Evolutionary conservation across 2,329 filamentous ascomycete species (phyloP).

Genomic region (Macrophomina phaseolina): DNA sequence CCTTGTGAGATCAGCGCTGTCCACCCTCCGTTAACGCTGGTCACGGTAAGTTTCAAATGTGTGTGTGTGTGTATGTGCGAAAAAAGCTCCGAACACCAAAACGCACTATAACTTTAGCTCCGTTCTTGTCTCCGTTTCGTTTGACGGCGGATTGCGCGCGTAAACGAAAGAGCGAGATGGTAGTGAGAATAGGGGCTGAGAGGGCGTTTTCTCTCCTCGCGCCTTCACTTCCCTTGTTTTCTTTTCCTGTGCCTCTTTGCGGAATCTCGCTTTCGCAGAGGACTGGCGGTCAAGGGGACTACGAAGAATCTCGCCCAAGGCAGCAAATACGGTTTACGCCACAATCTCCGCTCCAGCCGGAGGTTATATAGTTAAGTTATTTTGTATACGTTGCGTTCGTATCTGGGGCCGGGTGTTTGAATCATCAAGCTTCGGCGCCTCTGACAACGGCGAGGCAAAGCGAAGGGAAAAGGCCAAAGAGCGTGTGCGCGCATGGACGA

Average conservation of each 20-base stretch:
- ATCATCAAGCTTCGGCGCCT: too few species aligned
- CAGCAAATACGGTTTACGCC: not conserved
- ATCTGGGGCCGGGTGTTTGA: too few species aligned
- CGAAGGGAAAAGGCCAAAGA: too few species aligned
- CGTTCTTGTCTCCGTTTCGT: not conserved
- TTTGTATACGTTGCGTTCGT: not conserved
- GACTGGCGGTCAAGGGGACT: too few species aligned
- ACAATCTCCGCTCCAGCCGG: conserved; percentile 11
- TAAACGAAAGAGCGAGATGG: not conserved
- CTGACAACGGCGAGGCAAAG: not conserved
- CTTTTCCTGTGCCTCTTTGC: not conserved
- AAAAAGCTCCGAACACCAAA: too few species aligned
- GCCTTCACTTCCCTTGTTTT: too few species aligned
- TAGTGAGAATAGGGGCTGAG: not conserved
- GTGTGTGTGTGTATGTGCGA: not conserved
- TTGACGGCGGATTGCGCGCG: not conserved
- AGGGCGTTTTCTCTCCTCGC: too few species aligned
- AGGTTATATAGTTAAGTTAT: too few species aligned
- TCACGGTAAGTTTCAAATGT: not conserved
- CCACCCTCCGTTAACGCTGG: not conserved
- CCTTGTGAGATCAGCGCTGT: not conserved
- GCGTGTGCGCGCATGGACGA: not conserved
- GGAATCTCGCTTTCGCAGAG: not conserved
- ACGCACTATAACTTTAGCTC: not conserved
- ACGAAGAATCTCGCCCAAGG: too few species aligned